Percentiles rank a stretch among this genome's conserved stretches.
These are phyloP conservation scores for Teratosphaeria destructans DNA, from an alignment of 2,329 filamentous ascomycete species.

Conservation along the genomic window DNA sequence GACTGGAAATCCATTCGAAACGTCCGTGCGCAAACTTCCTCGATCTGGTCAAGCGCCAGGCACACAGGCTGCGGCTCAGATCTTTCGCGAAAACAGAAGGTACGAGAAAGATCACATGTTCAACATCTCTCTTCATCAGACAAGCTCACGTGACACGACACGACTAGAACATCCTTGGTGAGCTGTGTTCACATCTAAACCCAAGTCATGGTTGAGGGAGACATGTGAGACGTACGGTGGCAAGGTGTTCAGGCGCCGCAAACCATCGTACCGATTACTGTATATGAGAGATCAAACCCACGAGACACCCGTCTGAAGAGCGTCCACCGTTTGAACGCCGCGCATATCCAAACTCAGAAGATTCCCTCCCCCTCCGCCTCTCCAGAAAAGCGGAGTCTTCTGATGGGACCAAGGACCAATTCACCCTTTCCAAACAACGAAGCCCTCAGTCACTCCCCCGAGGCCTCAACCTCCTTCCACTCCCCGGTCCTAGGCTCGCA, in stretches of 20 bases:
- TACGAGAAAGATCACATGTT: background rate
- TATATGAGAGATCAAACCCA: background rate
- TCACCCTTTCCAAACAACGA: background rate
- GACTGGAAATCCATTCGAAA: background rate
- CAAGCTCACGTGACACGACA: background rate
- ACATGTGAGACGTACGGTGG: background rate
- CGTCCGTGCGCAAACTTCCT: background rate
- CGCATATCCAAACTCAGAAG: background rate
- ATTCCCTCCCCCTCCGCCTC: background rate
- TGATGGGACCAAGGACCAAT: background rate
- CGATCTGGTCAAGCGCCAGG: background rate
- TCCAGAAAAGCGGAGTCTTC: background rate
- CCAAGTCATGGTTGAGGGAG: background rate
- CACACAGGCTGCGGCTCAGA: background rate
- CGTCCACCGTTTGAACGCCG: background rate
- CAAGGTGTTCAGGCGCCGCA: background rate
- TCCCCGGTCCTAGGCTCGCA: constrained; percentile 26
- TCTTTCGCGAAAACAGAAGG: background rate
- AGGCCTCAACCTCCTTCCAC: constrained; percentile 36
- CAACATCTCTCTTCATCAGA: background rate
- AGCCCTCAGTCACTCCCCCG: constrained; percentile 35
- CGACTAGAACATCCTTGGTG: background rate
- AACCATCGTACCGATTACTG: background rate
- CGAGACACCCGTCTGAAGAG: background rate
- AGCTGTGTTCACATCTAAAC: background rate